Percentiles rank a stretch among this genome's conserved stretches.
phyloP scores from a whole-genome alignment of 2,329 filamentous ascomycete genomes.

The Fusarium sp. region DNA sequence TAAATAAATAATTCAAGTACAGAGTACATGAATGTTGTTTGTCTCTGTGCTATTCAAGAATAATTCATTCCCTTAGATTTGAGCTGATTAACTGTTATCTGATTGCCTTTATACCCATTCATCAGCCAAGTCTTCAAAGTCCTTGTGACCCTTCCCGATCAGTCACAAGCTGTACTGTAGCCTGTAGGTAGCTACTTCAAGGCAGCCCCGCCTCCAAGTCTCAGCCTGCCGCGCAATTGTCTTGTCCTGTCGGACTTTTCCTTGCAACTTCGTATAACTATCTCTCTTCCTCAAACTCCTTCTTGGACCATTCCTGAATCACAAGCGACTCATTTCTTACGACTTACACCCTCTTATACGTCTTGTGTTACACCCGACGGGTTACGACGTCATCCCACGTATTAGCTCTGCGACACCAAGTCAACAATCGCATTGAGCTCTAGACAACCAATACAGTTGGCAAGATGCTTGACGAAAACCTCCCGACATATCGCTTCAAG shows the following conservation, averaged over 20 bases:
- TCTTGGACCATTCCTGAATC: neutral
- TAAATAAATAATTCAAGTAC: neutral
- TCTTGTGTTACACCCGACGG: neutral
- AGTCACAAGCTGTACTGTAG: slow-evolving; percentile 8
- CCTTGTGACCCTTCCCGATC: slow-evolving; percentile 13
- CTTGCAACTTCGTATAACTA: slow-evolving; percentile 11
- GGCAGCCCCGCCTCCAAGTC: slow-evolving; percentile 15
- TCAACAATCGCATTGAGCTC: slow-evolving; percentile 1
- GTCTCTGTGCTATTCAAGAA: neutral
- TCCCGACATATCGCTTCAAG: slow-evolving; percentile 75
- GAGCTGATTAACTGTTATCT: neutral
- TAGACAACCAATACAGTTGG: neutral
- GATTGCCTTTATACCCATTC: neutral
- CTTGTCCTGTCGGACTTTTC: slow-evolving; percentile 4
- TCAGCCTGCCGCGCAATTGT: slow-evolving; percentile 32
- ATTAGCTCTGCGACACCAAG: slow-evolving; percentile 10
- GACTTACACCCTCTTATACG: neutral
- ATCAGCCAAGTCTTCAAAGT: slow-evolving; percentile 1
- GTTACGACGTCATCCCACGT: slow-evolving; percentile 20
- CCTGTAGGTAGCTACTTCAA: slow-evolving; percentile 3
- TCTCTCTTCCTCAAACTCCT: neutral
- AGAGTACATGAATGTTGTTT: neutral
- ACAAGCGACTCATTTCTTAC: neutral
- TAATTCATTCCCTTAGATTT: neutral
- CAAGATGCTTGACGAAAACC: slow-evolving; percentile 88